These are phyloP conservation scores for Leccinum pellstonianum DNA, from an alignment of 768 basidiomycete genomes.

Conservation along the genomic window DNA sequence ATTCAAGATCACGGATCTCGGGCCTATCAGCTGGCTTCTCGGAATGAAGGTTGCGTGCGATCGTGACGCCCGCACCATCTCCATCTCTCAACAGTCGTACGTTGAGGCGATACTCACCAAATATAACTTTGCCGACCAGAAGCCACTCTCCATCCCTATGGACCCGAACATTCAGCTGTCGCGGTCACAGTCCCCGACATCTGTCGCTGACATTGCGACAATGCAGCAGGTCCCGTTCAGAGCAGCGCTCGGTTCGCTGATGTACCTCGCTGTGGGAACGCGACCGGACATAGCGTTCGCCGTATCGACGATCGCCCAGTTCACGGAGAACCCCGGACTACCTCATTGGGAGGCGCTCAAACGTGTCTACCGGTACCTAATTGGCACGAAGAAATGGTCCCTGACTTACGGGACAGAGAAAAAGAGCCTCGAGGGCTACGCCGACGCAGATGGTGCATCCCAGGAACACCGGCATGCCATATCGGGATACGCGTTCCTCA, in stretches of 20 bases:
- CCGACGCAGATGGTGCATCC: too few relatives aligned
- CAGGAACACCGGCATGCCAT: background rate
- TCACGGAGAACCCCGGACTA: background rate
- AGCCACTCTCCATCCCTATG: slow-evolving; percentile 33
- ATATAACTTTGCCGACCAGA: slow-evolving; percentile 28
- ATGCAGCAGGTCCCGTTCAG: slow-evolving; percentile 31
- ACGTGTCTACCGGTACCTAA: too few relatives aligned
- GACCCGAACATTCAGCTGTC: slow-evolving; percentile 28
- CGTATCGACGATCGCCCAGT: background rate
- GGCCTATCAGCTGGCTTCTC: slow-evolving; percentile 6
- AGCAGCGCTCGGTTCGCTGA: slow-evolving; percentile 1
- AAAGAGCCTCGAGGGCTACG: too few relatives aligned
- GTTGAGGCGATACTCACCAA: slow-evolving; percentile 29
- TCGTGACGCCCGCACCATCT: background rate
- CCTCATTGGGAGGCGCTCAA: background rate
- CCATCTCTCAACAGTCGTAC: slow-evolving; percentile 21
- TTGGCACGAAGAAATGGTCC: too few relatives aligned
- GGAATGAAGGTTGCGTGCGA: slow-evolving; percentile 5
- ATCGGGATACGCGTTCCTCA: too few relatives aligned
- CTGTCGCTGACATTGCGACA: slow-evolving; percentile 14
- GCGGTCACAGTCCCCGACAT: slow-evolving; percentile 18
- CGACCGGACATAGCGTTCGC: too few relatives aligned
- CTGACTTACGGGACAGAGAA: too few relatives aligned
- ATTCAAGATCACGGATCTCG: background rate
- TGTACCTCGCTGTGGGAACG: background rate